These are phyloP conservation scores for Pestalotiopsis sp. DNA, from an alignment of 2,329 filamentous ascomycete species.

Conservation along the genomic window DNA sequence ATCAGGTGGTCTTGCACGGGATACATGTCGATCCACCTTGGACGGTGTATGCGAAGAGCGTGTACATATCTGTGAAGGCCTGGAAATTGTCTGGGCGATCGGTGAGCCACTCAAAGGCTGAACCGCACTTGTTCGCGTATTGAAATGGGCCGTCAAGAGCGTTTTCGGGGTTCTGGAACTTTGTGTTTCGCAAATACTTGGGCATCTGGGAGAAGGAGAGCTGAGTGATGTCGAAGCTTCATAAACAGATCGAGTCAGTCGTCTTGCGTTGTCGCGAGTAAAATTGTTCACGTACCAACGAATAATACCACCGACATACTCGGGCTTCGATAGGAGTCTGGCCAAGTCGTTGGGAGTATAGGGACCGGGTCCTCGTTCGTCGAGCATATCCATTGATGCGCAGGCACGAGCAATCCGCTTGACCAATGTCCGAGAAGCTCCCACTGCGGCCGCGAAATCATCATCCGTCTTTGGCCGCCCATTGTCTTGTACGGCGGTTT, in stretches of 20 bases:
- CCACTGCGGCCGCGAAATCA: conserved; percentile 17
- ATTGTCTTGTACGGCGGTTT: conserved; percentile 14
- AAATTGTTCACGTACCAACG: conserved; percentile 11
- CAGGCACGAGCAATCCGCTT: conserved; percentile 18
- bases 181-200: conserved; percentile 14
- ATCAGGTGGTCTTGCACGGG: neutral
- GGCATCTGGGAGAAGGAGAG: conserved; percentile 17
- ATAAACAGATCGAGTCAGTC: too few species aligned
- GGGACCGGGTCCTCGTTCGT: conserved; percentile 15
- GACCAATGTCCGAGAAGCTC: conserved; percentile 17
- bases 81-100: conserved; percentile 18
- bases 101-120: conserved; percentile 16
- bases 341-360: conserved; percentile 20
- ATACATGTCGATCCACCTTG: conserved; percentile 6
- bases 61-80: conserved; percentile 19
- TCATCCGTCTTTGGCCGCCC: conserved; percentile 15
- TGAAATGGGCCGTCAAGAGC: conserved; percentile 17
- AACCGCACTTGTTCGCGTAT: conserved; percentile 13
- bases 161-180: conserved; percentile 16
- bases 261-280: neutral
- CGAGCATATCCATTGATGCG: conserved; percentile 22
- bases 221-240: conserved; percentile 16
- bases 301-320: conserved; percentile 16
- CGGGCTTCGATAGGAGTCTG: conserved; percentile 10
- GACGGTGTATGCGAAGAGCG: conserved; percentile 9